A percentile compares a stretch with the other conserved stretches of the same genome.
Conservation (phyloP, 202 grass and related monocot genomes). For the Dendrocalamus latiflorus region DNA sequence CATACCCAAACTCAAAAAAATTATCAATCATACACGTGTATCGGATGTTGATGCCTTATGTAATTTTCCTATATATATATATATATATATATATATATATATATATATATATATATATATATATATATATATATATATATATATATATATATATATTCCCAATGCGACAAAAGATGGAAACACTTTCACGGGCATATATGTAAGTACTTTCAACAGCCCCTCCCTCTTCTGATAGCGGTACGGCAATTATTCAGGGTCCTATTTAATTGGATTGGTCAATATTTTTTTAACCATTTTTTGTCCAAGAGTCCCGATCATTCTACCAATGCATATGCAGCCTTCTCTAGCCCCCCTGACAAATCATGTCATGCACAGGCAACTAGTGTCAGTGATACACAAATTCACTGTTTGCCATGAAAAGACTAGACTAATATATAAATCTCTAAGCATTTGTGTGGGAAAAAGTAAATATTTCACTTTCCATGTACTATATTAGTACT, state of each 20-base stretch:
- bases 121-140: too few relatives aligned
- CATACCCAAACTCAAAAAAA: too few relatives aligned
- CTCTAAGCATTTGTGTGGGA: neutral
- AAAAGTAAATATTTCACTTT: neutral
- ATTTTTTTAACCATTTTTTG: neutral
- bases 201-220: too few relatives aligned
- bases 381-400: conserved; percentile 5
- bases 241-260: too few relatives aligned
- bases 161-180: neutral
- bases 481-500: neutral
- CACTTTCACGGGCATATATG: too few relatives aligned
- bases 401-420: conserved; percentile 5
- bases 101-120: too few relatives aligned
- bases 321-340: neutral
- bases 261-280: conserved; percentile 7
- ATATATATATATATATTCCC: neutral
- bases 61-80: too few relatives aligned
- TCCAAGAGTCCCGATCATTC: conserved; percentile 2
- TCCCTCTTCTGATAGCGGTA: neutral
- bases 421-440: too few relatives aligned
- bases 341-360: neutral
- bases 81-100: too few relatives aligned
- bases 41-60: too few relatives aligned
- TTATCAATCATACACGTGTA: too few relatives aligned
- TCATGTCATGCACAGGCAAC: conserved; percentile 34